These are phyloP conservation scores for Geum urbanum DNA, from an alignment of 306 rosid species.

Conservation along the genomic window DNA sequence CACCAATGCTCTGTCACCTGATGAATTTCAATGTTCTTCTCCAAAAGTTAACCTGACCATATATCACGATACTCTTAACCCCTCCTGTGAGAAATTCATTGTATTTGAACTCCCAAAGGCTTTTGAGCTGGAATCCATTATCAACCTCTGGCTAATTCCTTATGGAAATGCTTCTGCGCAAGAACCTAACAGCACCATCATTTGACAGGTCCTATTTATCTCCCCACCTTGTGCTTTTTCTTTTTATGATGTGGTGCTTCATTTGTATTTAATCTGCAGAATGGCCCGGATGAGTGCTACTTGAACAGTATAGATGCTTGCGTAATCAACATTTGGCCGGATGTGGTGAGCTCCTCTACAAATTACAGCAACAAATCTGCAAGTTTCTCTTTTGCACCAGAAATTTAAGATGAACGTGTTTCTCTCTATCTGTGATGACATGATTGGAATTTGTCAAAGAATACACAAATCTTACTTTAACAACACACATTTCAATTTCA, in stretches of 20 bases:
- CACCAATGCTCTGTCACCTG: not conserved
- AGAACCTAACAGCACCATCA: constrained; percentile 31
- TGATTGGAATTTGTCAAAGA: not conserved
- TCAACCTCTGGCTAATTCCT: constrained; percentile 74
- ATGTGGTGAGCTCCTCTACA: constrained; percentile 41
- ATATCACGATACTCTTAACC: constrained; percentile 69
- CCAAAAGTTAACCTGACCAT: constrained; percentile 50
- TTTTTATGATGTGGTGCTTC: not conserved
- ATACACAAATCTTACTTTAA: not conserved
- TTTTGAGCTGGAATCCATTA: constrained; percentile 63
- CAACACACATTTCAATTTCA: constrained; percentile 53
- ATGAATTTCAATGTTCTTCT: not conserved
- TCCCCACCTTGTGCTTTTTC: not conserved
- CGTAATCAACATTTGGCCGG: constrained; percentile 52
- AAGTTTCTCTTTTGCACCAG: not conserved
- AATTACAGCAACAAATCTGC: not conserved
- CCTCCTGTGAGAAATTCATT: constrained; percentile 72
- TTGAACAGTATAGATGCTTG: constrained; percentile 79
- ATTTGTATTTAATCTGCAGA: constrained; percentile 36
- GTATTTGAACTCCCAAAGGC: constrained; percentile 51
- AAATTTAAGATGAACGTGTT: not conserved
- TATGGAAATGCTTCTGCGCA: constrained; percentile 64
- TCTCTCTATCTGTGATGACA: not conserved
- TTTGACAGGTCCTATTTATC: constrained; percentile 55
- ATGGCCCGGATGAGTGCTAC: constrained; percentile 79